Conservation (phyloP, 257 asterid genomes). For the Capsicum pubescens region DNA sequence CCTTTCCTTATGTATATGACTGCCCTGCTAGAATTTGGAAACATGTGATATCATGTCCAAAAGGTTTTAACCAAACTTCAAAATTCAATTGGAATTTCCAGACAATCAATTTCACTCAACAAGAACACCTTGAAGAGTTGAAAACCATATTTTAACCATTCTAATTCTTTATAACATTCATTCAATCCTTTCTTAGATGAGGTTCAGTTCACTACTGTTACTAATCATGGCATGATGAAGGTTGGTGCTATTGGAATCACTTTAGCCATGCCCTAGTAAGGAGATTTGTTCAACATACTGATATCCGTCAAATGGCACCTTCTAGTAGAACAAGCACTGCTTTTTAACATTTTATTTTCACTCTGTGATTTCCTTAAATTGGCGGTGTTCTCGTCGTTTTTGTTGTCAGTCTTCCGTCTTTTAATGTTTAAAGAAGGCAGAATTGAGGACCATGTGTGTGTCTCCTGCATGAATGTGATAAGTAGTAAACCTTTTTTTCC, state of each 20-base stretch:
- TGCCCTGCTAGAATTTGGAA: not conserved
- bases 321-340: not conserved
- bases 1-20: slow-evolving; percentile 6
- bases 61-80: not conserved
- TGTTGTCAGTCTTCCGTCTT: not conserved
- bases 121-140: not conserved
- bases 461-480: not conserved
- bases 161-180: not conserved
- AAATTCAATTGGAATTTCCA: slow-evolving; percentile 13
- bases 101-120: not conserved
- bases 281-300: not conserved
- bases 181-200: not conserved
- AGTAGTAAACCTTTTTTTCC: not conserved
- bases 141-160: slow-evolving; percentile 10
- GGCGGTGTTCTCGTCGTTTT: slow-evolving; percentile 3
- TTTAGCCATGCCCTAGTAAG: not conserved
- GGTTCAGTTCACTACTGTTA: not conserved
- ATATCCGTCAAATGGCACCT: not conserved
- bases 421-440: not conserved
- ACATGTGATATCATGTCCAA: slow-evolving; percentile 6
- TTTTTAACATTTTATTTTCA: not conserved
- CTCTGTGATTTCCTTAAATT: not conserved
- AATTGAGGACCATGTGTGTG: not conserved
- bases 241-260: not conserved
- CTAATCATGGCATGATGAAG: not conserved